phyloP scores from a whole-genome alignment of 139 green algal species.

The Micromonas pusilla region DNA sequence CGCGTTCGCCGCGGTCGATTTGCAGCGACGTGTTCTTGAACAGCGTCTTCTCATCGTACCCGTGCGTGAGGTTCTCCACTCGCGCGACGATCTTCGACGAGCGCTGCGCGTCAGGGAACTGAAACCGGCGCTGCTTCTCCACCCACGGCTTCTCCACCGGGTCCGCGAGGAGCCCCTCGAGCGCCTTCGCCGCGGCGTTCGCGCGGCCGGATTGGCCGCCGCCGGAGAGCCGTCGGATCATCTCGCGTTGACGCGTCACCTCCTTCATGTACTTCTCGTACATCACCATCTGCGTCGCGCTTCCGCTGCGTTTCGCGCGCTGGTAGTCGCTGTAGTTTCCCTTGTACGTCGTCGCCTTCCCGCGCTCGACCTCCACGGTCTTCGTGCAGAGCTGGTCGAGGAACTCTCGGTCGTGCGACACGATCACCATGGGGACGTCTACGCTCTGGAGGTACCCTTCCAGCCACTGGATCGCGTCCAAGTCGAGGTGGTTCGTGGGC shows the following conservation, averaged over 20 bases:
- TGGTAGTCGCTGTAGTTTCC: constrained; percentile 85
- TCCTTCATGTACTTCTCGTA: constrained; percentile 93
- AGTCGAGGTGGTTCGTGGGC: constrained; percentile 97
- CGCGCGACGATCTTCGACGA: constrained; percentile 32
- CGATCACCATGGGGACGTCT: constrained; percentile 89
- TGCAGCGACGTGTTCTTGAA: constrained; percentile 61
- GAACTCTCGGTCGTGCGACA: constrained; percentile 96
- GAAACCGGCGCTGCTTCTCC: constrained; percentile 57
- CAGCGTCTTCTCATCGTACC: constrained; percentile 63
- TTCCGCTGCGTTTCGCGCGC: constrained; percentile 30
- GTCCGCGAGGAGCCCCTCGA: constrained; percentile 71
- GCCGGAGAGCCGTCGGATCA: constrained; percentile 58
- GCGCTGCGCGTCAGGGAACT: constrained; percentile 34
- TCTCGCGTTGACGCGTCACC: constrained; percentile 65
- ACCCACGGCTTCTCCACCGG: constrained; percentile 50
- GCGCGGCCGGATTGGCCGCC: constrained; percentile 66
- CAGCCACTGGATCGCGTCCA: constrained; percentile 96
- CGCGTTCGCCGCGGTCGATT: constrained; percentile 84
- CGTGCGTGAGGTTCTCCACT: constrained; percentile 63
- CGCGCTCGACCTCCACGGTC: constrained; percentile 94
- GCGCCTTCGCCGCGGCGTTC: constrained; percentile 77
- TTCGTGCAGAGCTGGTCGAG: constrained; percentile 87
- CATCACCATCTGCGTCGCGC: constrained; percentile 67
- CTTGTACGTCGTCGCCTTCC: constrained; percentile 70
- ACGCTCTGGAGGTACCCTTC: constrained; percentile 84